A percentile compares a stretch with the other conserved stretches of the same genome.
These are phyloP conservation scores for Aspergillus ruber DNA, from an alignment of 2,329 filamentous ascomycete species.

Conservation along the genomic window DNA sequence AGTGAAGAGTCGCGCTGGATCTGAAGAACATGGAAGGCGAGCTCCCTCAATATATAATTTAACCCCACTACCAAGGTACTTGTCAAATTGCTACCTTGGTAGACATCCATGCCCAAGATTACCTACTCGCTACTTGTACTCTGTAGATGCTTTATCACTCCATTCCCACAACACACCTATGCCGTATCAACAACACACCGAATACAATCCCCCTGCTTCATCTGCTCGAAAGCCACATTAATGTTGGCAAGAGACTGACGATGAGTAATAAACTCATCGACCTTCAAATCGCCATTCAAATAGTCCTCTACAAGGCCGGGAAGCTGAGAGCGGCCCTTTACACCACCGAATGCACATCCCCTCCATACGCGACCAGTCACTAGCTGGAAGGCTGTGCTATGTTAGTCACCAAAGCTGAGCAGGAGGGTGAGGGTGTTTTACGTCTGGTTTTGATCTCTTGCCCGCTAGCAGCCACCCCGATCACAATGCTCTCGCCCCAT, in stretches of 20 bases:
- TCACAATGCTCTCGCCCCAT: slow-evolving; percentile 96
- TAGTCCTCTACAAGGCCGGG: slow-evolving; percentile 84
- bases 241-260: slow-evolving; percentile 75
- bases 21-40: no score
- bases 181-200: slow-evolving; percentile 75
- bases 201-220: slow-evolving; percentile 97
- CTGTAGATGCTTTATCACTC: no score
- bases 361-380: slow-evolving; percentile 97
- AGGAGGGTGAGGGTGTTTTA: slow-evolving; percentile 46
- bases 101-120: no score
- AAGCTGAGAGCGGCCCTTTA: slow-evolving; percentile 94
- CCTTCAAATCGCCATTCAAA: slow-evolving; percentile 82
- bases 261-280: slow-evolving; percentile 99
- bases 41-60: neutral
- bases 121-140: no score
- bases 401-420: neutral
- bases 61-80: neutral
- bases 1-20: no score
- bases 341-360: slow-evolving; percentile 93
- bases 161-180: neutral
- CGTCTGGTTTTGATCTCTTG: slow-evolving; percentile 92
- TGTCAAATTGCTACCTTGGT: no score
- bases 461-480: slow-evolving; percentile 91
- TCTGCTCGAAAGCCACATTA: slow-evolving; percentile 83
- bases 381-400: slow-evolving; percentile 77